Evolutionary conservation across 495 filamentous ascomycete species (phyloP), one percentile per base, ranked within the genome.

Genomic region (Annulohypoxylon bovei): DNA sequence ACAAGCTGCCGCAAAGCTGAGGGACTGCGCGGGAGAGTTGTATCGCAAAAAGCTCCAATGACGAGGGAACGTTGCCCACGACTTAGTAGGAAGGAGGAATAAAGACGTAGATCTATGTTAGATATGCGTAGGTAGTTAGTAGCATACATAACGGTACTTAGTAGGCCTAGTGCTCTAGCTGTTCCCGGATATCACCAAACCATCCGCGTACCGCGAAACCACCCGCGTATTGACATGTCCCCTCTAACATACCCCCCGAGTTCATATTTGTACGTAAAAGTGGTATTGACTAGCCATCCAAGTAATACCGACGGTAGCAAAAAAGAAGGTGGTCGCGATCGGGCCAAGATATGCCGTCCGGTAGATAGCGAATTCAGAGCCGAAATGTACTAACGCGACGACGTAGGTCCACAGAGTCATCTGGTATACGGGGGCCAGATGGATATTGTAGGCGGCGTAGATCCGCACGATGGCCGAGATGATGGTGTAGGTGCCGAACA

Each of bases 401-500:
- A 84, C 85, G 77, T 92, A 97, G 0, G 92, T 94, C 86, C 85
- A 91, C 35, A 94, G 71, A 14, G 90, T 91, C 32, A 98, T 81
- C 70, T 95, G 85, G 74, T 97, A 99, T 8, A 92, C 77, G 32
- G 81, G 81, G 2, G 88, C 83, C 58, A 91, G 87, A 39, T 86
- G 81, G 62, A 97, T 90, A 77, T 97, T 83, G 83, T 97, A 98
- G 25, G 91, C 92, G 8, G 93, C 92, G 72, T 95, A 96, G 67
- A 94, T 74, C 28, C 95, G 88, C 52, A 98, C 84, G 33, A 97
- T 79, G 33, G 87, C 82, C 11, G 89, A 86, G 53, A 97, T 77
- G 68, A 95, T 85, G 0, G 94, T 98, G 88, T 93, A 99, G 62
- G 93, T 97, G 42, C 93, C 96, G 76, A 98, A 98, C 8, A 92